Evolutionary conservation across 768 basidiomycete species (phyloP), one percentile per base, ranked within the genome.

Genomic region (Boletellus ananiceps): DNA sequence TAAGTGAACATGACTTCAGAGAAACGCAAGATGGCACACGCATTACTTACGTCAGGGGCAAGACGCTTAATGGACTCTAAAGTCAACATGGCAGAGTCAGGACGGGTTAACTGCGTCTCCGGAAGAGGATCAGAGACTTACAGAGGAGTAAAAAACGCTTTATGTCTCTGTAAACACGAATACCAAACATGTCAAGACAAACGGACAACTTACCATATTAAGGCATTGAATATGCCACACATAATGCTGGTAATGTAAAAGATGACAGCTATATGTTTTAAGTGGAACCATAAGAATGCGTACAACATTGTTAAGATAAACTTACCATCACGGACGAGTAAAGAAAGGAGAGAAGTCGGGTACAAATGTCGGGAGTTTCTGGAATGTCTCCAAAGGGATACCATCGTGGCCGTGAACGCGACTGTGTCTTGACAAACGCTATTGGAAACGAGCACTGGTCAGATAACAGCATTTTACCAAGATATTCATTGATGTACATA

Each of bases 241-340:
- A 46, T 32, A 13, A 50, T 25, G 40, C 51, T 43, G 21, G 44
- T 31, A 9, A 44, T 4, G 36, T 47, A 50, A 18, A 57, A 57
- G 0, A 47, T 37, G 8, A 27, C 8, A 14, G 47, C 57, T 57
- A 11, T 6, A 43, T 23, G 15, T n/a, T 39, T 27, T 6, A 13
- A 40, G 6, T 23, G 8, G 12, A 19, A 21, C 11, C 18, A 18
- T 36, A 15, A 51, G 18, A n/a, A 43, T 16, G 3, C 19, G 21
- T 5, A 0, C 4, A 12, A 13, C 13, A 18, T 29, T n/a, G 11
- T 38, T 3, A 23, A n/a, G 1, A 15, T 16, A 2, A 6, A 23
- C 4, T 48, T 16, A 58, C 55, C 57, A 40, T 58, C 57, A 38
- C 55, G 51, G 11, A 54, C 5, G 11, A 58, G 57, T 8, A 50